Conservation (phyloP, 805 yeast genomes). For the Myxozyma sirexii region DNA sequence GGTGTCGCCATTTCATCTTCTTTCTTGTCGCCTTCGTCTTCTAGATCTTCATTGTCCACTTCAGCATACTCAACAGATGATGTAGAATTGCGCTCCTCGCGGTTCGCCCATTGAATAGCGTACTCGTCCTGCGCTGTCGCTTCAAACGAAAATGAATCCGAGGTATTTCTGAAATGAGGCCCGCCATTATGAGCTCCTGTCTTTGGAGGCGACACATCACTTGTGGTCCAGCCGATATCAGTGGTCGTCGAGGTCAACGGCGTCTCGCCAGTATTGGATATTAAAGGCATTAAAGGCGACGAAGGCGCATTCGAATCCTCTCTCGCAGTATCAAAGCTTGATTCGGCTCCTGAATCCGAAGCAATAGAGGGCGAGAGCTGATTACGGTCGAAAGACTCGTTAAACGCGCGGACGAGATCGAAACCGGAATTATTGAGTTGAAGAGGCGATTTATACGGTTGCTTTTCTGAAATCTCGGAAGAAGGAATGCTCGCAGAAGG, state of each 20-base stretch:
- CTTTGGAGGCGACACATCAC: neutral
- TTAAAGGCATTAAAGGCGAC: neutral
- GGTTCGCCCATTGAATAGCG: slow-evolving; percentile 19
- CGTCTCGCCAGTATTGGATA: neutral
- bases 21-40: neutral
- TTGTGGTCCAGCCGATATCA: slow-evolving; percentile 5
- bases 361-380: neutral
- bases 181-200: neutral
- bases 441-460: neutral
- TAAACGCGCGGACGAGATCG: slow-evolving; percentile 12
- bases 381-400: slow-evolving; percentile 5
- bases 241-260: neutral
- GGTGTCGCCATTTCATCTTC: slow-evolving; percentile 8
- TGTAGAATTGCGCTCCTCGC: slow-evolving; percentile 13
- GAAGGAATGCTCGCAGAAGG: neutral
- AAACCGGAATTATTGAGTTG: neutral
- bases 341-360: slow-evolving; percentile 10
- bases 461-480: neutral
- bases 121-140: slow-evolving; percentile 17
- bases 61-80: slow-evolving; percentile 30
- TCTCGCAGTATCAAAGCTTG: slow-evolving; percentile 12
- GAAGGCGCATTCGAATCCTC: neutral
- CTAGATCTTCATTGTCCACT: slow-evolving; percentile 11
- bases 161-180: slow-evolving; percentile 3
- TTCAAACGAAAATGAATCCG: slow-evolving; percentile 19